These are phyloP conservation scores for Phanerochaete sordida DNA, from an alignment of 768 basidiomycete species.

Conservation along the genomic window DNA sequence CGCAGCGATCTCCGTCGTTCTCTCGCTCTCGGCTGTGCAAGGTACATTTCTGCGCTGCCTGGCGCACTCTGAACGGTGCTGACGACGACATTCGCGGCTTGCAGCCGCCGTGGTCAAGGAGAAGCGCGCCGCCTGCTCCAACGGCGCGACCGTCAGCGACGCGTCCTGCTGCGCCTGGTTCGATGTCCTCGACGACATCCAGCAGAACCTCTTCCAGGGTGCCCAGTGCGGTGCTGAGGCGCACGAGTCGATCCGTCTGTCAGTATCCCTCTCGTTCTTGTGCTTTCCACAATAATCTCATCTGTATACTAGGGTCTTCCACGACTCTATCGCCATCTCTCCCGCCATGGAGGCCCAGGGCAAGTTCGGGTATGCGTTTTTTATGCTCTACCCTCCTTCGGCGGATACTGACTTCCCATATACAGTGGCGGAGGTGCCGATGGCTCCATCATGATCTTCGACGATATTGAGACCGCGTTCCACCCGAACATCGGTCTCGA, in stretches of 20 bases:
- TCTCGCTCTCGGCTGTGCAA: background rate
- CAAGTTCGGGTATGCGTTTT: constrained; percentile 17
- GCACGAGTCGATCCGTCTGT: constrained; percentile 25
- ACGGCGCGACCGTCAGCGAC: constrained; percentile 28
- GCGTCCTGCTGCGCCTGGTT: constrained; percentile 30
- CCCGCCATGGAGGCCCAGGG: constrained; percentile 13
- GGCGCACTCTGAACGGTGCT: background rate
- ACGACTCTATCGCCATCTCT: constrained; percentile 19
- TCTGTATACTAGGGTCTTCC: constrained; percentile 13
- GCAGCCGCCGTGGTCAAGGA: constrained; percentile 16
- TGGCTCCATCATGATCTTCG: constrained; percentile 47
- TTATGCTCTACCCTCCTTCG: background rate
- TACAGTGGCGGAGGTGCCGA: constrained; percentile 33
- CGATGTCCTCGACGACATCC: constrained; percentile 29
- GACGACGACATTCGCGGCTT: background rate
- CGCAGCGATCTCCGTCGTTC: constrained; percentile 1
- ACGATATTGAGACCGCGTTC: constrained; percentile 39
- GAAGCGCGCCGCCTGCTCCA: constrained; percentile 26
- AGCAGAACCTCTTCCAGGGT: constrained; percentile 24
- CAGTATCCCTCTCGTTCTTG: background rate
- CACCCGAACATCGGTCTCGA: constrained; percentile 41
- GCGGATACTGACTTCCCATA: background rate
- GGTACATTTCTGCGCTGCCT: background rate
- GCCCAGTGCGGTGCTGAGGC: constrained; percentile 30
- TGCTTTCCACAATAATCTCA: background rate